A percentile compares a stretch with the other conserved stretches of the same genome.
phyloP scores from a whole-genome alignment of 2,329 filamentous ascomycete species.

The Curvularia sp. region DNA sequence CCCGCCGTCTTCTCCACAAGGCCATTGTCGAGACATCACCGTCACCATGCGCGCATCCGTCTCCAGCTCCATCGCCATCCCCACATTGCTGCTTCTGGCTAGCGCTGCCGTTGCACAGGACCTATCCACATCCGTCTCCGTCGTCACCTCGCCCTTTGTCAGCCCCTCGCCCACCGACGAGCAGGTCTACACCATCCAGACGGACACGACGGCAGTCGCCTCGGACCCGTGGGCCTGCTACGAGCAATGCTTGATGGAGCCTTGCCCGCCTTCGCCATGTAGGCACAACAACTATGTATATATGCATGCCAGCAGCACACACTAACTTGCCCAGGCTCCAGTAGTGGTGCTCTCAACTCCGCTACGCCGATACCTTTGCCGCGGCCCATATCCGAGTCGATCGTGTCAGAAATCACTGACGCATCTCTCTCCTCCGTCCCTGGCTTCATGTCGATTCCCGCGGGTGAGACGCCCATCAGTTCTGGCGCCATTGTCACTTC shows the following conservation, averaged over 20 bases:
- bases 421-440: conserved; percentile 14
- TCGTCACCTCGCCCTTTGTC: conserved; percentile 23
- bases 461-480: conserved; percentile 33
- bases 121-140: conserved; percentile 15
- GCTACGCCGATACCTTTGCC: conserved; percentile 12
- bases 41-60: conserved; percentile 34
- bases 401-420: conserved; percentile 15
- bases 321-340: conserved; percentile 18
- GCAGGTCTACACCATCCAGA: conserved; percentile 39
- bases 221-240: conserved; percentile 28
- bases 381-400: conserved; percentile 1
- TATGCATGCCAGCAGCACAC: neutral
- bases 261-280: conserved; percentile 39
- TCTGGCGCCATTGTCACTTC: conserved; percentile 13
- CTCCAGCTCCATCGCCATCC: conserved; percentile 25
- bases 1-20: no score
- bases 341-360: conserved; percentile 17
- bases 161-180: conserved; percentile 28
- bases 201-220: conserved; percentile 22
- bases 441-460: conserved; percentile 27
- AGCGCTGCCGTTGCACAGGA: conserved; percentile 29
- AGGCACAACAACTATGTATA: conserved; percentile 10
- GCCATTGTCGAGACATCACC: neutral
- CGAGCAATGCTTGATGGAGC: conserved; percentile 37
- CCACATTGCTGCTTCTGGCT: conserved; percentile 40